Evolutionary conservation across 2,329 filamentous ascomycete species (phyloP).

Genomic region (Ramularia endophylla): DNA sequence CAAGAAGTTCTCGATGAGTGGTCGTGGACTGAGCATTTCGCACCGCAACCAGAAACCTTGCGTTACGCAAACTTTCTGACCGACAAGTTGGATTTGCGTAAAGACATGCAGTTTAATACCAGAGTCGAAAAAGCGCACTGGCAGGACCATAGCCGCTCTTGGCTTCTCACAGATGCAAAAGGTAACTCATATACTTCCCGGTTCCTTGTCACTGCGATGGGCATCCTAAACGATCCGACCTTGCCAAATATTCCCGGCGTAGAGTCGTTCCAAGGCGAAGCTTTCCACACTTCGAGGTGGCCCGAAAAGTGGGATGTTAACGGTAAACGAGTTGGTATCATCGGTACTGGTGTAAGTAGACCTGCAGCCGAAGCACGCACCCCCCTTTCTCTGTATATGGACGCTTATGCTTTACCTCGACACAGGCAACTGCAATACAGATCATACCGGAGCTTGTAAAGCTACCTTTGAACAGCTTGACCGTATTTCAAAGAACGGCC

Average conservation of each 20-base stretch:
- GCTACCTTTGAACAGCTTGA: conserved; percentile 34
- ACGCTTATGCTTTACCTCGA: too few species aligned
- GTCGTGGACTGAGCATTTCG: conserved; percentile 34
- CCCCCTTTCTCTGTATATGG: too few species aligned
- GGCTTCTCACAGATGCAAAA: conserved; percentile 28
- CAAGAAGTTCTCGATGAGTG: conserved; percentile 40
- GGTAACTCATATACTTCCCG: conserved; percentile 31
- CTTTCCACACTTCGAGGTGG: conserved; percentile 37
- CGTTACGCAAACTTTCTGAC: conserved; percentile 45
- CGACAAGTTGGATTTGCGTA: conserved; percentile 38
- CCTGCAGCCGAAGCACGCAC: too few species aligned
- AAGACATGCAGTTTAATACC: conserved; percentile 39
- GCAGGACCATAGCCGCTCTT: conserved; percentile 27
- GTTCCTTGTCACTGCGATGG: conserved; percentile 41
- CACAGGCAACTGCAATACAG: conserved; percentile 38
- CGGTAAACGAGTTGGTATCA: conserved; percentile 34
- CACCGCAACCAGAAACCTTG: conserved; percentile 40
- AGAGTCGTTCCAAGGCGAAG: conserved; percentile 32
- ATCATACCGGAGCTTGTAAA: conserved; percentile 27
- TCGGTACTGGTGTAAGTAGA: conserved; percentile 41
- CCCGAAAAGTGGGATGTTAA: conserved; percentile 27
- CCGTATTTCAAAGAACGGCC: conserved; percentile 61
- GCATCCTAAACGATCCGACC: conserved; percentile 25
- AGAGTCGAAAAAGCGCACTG: conserved; percentile 32
- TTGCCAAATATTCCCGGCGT: conserved; percentile 31